These are phyloP conservation scores for Chalara sp. DNA, from an alignment of 2,329 filamentous ascomycete species.

Conservation along the genomic window DNA sequence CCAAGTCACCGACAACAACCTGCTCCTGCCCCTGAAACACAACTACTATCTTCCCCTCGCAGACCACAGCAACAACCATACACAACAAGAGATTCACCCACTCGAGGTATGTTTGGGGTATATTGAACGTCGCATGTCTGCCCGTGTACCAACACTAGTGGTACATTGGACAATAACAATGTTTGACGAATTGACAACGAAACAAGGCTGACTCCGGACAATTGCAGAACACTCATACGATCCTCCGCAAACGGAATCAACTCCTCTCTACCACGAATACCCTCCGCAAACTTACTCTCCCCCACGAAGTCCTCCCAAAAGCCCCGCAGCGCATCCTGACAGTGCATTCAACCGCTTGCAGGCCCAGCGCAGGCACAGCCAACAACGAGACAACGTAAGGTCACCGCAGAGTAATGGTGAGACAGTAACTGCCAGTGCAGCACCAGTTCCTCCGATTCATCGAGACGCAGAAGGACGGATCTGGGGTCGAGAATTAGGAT, in stretches of 20 bases:
- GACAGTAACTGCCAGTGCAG: constrained; percentile 12
- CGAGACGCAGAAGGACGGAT: constrained; percentile 19
- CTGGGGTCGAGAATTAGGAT: constrained; percentile 18
- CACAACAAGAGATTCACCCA: no score
- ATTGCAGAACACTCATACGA: not conserved
- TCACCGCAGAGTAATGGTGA: constrained; percentile 10
- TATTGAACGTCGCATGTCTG: no score
- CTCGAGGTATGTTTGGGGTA: no score
- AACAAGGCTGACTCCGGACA: no score
- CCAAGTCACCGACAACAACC: constrained; percentile 5
- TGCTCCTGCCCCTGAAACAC: constrained; percentile 2
- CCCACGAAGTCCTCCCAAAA: constrained; percentile 5
- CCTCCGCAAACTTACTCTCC: constrained; percentile 8
- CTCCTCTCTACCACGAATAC: not conserved
- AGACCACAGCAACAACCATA: no score
- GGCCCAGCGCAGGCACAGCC: constrained; percentile 15
- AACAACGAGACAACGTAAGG: constrained; percentile 2
- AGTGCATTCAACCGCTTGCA: constrained; percentile 19
- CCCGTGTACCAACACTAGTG: no score
- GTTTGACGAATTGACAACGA: no score
- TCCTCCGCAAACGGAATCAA: not conserved
- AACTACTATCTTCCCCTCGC: not conserved
- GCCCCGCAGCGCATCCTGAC: constrained; percentile 19
- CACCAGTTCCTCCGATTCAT: constrained; percentile 25
- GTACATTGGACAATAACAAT: no score